Base-by-base conservation (phyloP, 176 grass and related monocot genomes). In the Phoenix roebelenii region DNA sequence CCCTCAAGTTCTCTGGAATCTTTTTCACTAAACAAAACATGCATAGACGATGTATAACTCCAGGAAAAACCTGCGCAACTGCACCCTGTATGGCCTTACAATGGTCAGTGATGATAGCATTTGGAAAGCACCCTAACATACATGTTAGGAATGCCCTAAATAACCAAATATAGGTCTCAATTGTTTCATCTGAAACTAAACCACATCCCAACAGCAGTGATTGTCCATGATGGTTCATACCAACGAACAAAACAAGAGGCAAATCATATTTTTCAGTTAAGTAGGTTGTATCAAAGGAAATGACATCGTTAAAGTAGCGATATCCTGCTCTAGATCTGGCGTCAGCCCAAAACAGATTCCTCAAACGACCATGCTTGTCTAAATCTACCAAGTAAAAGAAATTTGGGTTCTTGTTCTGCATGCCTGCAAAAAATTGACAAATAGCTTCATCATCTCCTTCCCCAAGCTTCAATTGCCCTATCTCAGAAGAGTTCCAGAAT, bases 201-300 rank as follows among this genome's bases (percentile, higher is more conserved):
- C 81, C 84, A 22, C 87, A 91, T 58, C 81, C 84, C 51, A 98
- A 78, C 61, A 98, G 63, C 67, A 92, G 79, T 49, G 74, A 61
- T 39, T 98, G 93, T 7, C 93, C 84, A 83, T 98, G 93, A 76
- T 98, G 86, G 76, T 98, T 98, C 67, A 85, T 55, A 54, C 87
- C 93, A 63, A 80, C 67, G 70, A 98, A 98, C 52, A 83, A 76
- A 72, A 85, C 81, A 60, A 98, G 81, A 12, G 87, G 87, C 25
- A 92, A 39, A 73, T 98, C 87, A 35, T 82, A 92, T 59, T 92
- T 84, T 59, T 81, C 74, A 16, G 81, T 84, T 72, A 98, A 69
- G 71, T 88, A 94, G 49, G 80, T 78, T 18, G 89, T 88, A 17
- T 94, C 89, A 25, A 94, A 82, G 74, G 84, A 88, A 75, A 94